Percentiles rank a stretch among this genome's conserved stretches.
Evolutionary conservation across 257 asterid genomes (phyloP).

Genomic region (Perilla frutescens): DNA sequence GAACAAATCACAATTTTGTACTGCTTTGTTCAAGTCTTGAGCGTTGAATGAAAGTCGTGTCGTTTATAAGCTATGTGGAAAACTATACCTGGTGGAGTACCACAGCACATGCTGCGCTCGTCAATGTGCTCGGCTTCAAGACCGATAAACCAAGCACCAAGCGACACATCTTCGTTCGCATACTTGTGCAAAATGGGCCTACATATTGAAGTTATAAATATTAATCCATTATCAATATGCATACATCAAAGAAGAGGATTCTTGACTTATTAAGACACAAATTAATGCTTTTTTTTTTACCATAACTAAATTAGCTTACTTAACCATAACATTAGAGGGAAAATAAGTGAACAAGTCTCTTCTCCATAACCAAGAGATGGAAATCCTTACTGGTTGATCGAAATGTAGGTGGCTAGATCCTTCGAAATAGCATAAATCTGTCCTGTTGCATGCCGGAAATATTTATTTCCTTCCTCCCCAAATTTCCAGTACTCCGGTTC

Average conservation of each 20-base stretch:
- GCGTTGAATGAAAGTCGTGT: background rate
- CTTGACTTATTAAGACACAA: background rate
- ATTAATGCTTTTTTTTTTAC: background rate
- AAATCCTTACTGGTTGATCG: slow-evolving; percentile 73
- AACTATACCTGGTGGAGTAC: slow-evolving; percentile 78
- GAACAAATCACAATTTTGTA: background rate
- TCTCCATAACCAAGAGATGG: background rate
- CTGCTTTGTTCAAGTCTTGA: background rate
- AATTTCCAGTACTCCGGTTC: slow-evolving; percentile 92
- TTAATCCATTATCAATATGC: background rate
- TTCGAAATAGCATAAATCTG: slow-evolving; percentile 86
- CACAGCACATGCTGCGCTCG: slow-evolving; percentile 84
- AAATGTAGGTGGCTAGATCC: slow-evolving; percentile 85
- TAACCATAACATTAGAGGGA: background rate
- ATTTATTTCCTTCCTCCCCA: slow-evolving; percentile 84
- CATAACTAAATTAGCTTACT: background rate
- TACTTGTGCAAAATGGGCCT: slow-evolving; percentile 87
- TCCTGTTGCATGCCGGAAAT: slow-evolving; percentile 88
- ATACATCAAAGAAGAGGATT: background rate
- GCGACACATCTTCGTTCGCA: slow-evolving; percentile 85
- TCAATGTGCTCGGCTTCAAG: slow-evolving; percentile 86
- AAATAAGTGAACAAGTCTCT: slow-evolving; percentile 2
- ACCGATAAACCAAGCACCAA: slow-evolving; percentile 84
- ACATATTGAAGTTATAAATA: slow-evolving; percentile 30
- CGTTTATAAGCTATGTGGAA: slow-evolving; percentile 26